Conservation (phyloP, 441 rosid genomes). For the Pelargonium cotyledonis region DNA sequence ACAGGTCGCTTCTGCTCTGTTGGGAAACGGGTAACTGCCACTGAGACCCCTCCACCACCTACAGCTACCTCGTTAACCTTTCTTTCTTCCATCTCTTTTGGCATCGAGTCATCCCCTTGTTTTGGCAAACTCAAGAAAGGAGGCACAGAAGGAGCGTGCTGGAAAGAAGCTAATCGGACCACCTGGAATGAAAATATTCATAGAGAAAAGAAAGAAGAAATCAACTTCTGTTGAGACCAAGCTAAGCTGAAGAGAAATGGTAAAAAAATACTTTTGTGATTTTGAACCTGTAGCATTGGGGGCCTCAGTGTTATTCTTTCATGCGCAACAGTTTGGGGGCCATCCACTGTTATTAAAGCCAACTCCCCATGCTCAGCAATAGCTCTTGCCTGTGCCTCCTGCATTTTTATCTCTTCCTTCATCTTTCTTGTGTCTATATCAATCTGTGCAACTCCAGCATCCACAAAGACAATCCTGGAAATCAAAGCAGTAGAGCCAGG, state of each 20-base stretch:
- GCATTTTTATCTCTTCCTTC: constrained; percentile 89
- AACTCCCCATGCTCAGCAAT: constrained; percentile 92
- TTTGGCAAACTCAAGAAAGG: constrained; percentile 81
- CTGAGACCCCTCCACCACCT: constrained; percentile 99
- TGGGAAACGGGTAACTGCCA: constrained; percentile 97
- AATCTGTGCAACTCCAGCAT: constrained; percentile 85
- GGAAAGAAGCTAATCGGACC: constrained; percentile 96
- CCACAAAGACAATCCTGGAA: constrained; percentile 91
- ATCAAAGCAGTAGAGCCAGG: constrained; percentile 18
- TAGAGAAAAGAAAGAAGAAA: background rate
- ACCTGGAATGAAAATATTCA: constrained; percentile 43
- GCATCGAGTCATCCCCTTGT: constrained; percentile 65
- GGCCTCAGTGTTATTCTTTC: constrained; percentile 76
- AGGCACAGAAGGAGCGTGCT: constrained; percentile 93
- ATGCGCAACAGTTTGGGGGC: constrained; percentile 51
- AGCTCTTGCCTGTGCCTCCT: constrained; percentile 81
- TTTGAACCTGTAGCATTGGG: constrained; percentile 86
- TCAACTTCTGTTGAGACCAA: constrained; percentile 10
- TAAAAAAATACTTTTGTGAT: background rate
- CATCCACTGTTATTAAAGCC: constrained; percentile 82
- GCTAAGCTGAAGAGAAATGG: background rate
- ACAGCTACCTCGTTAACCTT: constrained; percentile 87
- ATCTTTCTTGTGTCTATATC: constrained; percentile 80
- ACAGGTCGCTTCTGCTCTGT: constrained; percentile 92
- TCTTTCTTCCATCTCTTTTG: constrained; percentile 66